Conservation (phyloP, 1,284 basidiomycete genomes). For the Mycena sp. region DNA sequence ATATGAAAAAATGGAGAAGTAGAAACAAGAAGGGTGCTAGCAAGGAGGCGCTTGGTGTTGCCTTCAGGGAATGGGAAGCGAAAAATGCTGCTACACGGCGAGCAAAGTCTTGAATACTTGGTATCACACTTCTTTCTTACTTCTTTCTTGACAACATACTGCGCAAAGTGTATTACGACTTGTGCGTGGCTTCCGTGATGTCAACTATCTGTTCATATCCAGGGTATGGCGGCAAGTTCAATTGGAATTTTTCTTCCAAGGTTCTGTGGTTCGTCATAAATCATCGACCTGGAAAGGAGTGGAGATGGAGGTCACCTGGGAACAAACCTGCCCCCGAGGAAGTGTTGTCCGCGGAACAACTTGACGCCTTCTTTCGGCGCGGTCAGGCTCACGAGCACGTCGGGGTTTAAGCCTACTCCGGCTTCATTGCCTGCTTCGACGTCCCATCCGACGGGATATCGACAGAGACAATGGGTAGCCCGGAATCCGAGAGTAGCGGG, state of each 20-base stretch:
- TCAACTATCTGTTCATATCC: conserved; percentile 87
- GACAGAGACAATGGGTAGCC: conserved; percentile 86
- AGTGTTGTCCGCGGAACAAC: conserved; percentile 85
- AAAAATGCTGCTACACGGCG: too few species aligned
- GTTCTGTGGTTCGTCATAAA: conserved; percentile 3
- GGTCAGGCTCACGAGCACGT: conserved; percentile 90
- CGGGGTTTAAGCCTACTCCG: conserved; percentile 70
- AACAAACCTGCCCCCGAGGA: conserved; percentile 93
- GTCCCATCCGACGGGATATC: conserved; percentile 99
- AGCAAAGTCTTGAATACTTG: too few species aligned
- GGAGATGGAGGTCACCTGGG: conserved; percentile 68
- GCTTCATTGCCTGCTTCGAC: conserved; percentile 81
- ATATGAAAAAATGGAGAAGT: conserved; percentile 8
- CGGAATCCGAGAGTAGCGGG: conserved; percentile 69
- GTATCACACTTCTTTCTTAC: too few species aligned
- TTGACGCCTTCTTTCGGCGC: conserved; percentile 92
- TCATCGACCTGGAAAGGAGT: not conserved
- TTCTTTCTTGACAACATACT: too few species aligned
- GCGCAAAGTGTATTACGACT: conserved; percentile 22
- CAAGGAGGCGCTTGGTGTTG: conserved; percentile 2
- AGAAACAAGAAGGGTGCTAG: conserved; percentile 12
- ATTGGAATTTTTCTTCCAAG: conserved; percentile 75
- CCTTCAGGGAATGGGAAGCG: conserved; percentile 9
- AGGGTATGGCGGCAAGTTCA: conserved; percentile 83
- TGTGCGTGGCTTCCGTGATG: conserved; percentile 41